Evolutionary conservation across 1,284 basidiomycete species (phyloP), one percentile per base, ranked within the genome.

Genomic region (Moesziomyces globuligerus): DNA sequence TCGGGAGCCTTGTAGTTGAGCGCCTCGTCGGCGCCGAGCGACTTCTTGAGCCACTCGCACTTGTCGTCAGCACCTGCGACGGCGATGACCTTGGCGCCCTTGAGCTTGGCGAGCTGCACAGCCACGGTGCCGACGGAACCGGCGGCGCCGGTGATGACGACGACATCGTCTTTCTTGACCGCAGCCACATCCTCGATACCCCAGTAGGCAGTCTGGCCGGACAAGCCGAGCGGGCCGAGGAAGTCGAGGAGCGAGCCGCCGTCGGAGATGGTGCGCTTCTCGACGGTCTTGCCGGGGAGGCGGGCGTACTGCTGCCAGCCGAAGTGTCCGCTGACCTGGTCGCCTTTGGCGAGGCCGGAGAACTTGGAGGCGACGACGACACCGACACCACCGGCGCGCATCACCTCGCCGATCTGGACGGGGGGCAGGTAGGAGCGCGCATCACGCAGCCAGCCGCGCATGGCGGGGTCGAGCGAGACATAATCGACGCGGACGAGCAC

Each of bases 61-160:
- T 97, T 97, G 29, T 91, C 91, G 10, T 86, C 79, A 0, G 88
- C 87, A 18, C 90, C 90, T 0, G 90, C 92, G 69, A 94, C 91
- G 11, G 89, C 93, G 70, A 93, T 89, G 46, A 96, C 93, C 68
- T 88, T 90, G 81, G 85, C 85, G 24, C 84, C 85, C 28, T 84
- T 69, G 40, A 85, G 75, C 43, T 80, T 81, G 59, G 79, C 81
- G 20, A 83, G 86, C 81, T 94, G 90, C 88, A 76, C 71, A 26
- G 86, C 86, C 76, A 83, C 72, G 75, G 83, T 62, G 21, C 76
- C 76, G 21, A 78, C 76, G 7, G 60, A 64, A 9, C 76, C 76
- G 9, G 76, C 76, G 3, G 75, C 76, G 28, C 75, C 75, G 2
- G 75, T 78, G 47, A 78, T 73, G 37, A 78, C 74, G 45, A 78